phyloP scores from a whole-genome alignment of 148 eudicot species.

The Vaccinium myrtillus region DNA sequence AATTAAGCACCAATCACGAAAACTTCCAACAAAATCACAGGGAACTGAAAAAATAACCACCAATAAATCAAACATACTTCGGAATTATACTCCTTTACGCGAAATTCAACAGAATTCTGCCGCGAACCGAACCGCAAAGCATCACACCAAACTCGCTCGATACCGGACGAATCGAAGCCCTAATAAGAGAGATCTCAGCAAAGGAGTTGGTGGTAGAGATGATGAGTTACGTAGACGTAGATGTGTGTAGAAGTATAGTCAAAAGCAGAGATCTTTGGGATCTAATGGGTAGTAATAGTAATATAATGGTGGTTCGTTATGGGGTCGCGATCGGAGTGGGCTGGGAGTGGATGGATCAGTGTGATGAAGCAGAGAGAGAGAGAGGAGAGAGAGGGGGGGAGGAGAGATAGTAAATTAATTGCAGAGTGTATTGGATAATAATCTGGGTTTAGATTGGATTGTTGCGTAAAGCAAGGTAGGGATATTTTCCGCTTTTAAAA shows the following conservation, averaged over 20 bases:
- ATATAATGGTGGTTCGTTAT: constrained; percentile 3
- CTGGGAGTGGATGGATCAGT: constrained; percentile 18
- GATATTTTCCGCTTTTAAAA: too few relatives aligned
- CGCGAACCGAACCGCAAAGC: not conserved
- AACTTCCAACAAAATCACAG: not conserved
- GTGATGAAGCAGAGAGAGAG: constrained; percentile 14
- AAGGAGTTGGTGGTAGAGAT: not conserved
- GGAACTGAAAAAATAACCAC: not conserved
- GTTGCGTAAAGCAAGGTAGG: too few relatives aligned
- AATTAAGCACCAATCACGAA: not conserved
- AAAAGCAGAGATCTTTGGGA: constrained; percentile 5
- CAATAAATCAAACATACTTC: not conserved
- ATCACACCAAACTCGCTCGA: not conserved
- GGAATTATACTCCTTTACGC: not conserved
- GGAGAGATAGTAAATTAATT: not conserved
- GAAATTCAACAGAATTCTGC: not conserved
- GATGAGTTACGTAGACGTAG: not conserved
- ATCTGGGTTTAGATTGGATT: too few relatives aligned
- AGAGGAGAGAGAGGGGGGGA: not conserved
- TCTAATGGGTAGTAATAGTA: not conserved
- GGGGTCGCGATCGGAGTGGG: constrained; percentile 15
- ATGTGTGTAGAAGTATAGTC: not conserved
- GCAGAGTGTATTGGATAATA: too few relatives aligned
- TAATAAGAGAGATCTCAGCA: not conserved
- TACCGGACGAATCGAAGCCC: not conserved